Conservation (phyloP, 768 basidiomycete genomes). For the Porphyrellus cyaneotinctus region DNA sequence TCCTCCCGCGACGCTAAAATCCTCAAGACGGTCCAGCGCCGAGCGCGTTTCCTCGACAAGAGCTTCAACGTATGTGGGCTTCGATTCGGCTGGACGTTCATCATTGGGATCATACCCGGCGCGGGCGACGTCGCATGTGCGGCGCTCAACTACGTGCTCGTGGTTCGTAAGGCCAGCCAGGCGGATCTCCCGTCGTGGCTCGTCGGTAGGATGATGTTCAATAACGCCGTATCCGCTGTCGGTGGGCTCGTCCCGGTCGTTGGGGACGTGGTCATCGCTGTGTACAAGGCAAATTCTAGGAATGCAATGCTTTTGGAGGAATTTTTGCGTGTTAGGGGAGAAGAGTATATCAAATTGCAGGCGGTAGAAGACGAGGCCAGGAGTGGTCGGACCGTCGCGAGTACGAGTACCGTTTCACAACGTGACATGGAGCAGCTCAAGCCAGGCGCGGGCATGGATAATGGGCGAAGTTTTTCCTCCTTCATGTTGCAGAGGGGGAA, state of each 20-base stretch:
- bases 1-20: constrained; percentile 72
- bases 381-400: constrained; percentile 9
- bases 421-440: constrained; percentile 43
- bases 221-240: constrained; percentile 65
- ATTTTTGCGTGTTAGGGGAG: constrained; percentile 73
- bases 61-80: constrained; percentile 77
- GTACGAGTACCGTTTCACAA: constrained; percentile 22
- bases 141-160: constrained; percentile 66
- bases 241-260: constrained; percentile 67
- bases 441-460: constrained; percentile 49
- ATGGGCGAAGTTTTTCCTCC: constrained; percentile 27
- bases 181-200: constrained; percentile 73
- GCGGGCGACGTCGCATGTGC: constrained; percentile 65
- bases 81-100: constrained; percentile 82
- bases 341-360: constrained; percentile 58
- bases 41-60: constrained; percentile 87
- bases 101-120: constrained; percentile 71
- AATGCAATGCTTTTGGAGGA: constrained; percentile 87
- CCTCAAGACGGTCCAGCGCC: constrained; percentile 65
- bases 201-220: constrained; percentile 65
- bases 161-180: constrained; percentile 69
- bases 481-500: constrained; percentile 17
- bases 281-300: constrained; percentile 84
- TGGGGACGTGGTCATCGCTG: constrained; percentile 73
- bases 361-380: constrained; percentile 30